Evolutionary conservation across 352 stramenopile species (phyloP).

Genomic region (Blastocystis sp.): DNA sequence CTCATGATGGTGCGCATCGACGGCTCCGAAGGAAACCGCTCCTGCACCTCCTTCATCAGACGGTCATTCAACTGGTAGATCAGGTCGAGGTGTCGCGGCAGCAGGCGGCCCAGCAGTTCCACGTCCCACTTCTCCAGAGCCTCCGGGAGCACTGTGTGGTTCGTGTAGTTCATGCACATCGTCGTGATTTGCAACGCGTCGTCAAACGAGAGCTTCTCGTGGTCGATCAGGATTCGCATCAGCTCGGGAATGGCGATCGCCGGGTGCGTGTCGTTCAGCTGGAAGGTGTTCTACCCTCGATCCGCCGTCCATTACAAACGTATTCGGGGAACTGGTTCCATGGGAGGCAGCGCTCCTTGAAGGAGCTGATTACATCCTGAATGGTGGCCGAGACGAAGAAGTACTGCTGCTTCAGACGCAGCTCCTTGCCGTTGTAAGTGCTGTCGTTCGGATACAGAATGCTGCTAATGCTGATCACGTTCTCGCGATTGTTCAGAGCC

Average conservation of each 20-base stretch:
- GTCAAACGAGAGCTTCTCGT: constrained; percentile 37
- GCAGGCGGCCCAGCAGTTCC: constrained; percentile 56
- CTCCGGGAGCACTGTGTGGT: constrained; percentile 60
- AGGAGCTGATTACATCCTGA: constrained; percentile 57
- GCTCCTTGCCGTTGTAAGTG: constrained; percentile 59
- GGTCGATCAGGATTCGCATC: constrained; percentile 59
- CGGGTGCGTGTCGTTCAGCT: constrained; percentile 61
- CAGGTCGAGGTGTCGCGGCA: constrained; percentile 59
- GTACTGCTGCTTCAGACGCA: constrained; percentile 62
- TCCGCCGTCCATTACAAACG: background rate
- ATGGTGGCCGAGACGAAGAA: constrained; percentile 60
- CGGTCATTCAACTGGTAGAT: constrained; percentile 60
- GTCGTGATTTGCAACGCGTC: constrained; percentile 58
- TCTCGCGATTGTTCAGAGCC: constrained; percentile 55
- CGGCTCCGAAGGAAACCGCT: constrained; percentile 49
- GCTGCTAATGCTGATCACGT: constrained; percentile 57
- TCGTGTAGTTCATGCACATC: constrained; percentile 59
- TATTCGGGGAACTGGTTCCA: constrained; percentile 58
- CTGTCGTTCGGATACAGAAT: constrained; percentile 60
- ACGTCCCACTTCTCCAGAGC: constrained; percentile 61
- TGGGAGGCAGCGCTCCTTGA: constrained; percentile 52
- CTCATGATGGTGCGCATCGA: constrained; percentile 47
- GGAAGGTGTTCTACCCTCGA: constrained; percentile 40
- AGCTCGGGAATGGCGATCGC: constrained; percentile 58
- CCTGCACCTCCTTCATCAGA: constrained; percentile 58